phyloP scores from a whole-genome alignment of 1,139 yeast genomes.

The Yamadazyma jaroonii region DNA sequence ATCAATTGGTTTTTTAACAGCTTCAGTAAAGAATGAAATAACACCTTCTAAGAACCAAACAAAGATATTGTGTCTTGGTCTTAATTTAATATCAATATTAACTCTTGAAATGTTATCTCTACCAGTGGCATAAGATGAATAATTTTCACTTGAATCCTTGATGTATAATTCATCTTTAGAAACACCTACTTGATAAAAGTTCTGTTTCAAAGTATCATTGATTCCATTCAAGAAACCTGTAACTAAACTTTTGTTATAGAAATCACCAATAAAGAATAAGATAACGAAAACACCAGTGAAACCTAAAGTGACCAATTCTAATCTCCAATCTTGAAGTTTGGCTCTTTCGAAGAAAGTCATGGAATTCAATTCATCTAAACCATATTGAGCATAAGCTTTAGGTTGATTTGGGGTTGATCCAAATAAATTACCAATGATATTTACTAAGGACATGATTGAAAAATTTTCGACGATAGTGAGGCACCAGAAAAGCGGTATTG shows the following conservation, averaged over 20 bases:
- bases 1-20: constrained; percentile 56
- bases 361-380: constrained; percentile 50
- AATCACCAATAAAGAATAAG: constrained; percentile 57
- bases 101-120: constrained; percentile 71
- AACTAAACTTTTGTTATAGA: constrained; percentile 56
- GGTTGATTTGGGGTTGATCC: constrained; percentile 2
- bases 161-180: constrained; percentile 46
- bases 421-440: constrained; percentile 1
- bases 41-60: constrained; percentile 58
- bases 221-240: constrained; percentile 44
- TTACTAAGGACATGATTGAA: neutral
- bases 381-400: constrained; percentile 30
- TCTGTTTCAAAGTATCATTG: constrained; percentile 50
- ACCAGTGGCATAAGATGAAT: constrained; percentile 83
- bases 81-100: constrained; percentile 58
- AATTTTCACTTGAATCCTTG: constrained; percentile 70
- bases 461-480: constrained; percentile 4
- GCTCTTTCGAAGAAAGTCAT: constrained; percentile 54
- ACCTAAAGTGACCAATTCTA: constrained; percentile 59
- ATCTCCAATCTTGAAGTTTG: constrained; percentile 63
- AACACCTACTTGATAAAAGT: constrained; percentile 83
- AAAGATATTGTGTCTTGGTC: constrained; percentile 79
- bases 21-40: constrained; percentile 52
- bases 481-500: too few relatives aligned
- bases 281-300: constrained; percentile 45